Evolutionary conservation across 768 basidiomycete species (phyloP), one percentile per base, ranked within the genome.

Genomic region (Trametes punicea): DNA sequence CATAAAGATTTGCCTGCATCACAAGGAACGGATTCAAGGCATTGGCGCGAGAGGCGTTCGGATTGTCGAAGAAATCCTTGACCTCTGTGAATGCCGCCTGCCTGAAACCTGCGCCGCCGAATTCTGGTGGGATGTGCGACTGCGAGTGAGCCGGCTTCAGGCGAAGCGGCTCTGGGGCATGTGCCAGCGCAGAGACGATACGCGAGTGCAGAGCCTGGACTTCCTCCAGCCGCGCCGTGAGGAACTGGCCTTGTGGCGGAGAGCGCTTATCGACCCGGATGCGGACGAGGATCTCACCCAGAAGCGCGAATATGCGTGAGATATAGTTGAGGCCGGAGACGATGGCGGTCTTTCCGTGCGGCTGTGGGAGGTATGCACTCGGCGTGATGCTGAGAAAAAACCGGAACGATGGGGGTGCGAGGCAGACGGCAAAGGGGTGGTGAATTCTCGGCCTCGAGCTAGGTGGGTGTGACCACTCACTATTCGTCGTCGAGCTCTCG

Each of bases 1-100:
- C 93, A 64, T 88, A 95, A 38, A 96, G 75, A 66, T 96, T 96
- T 31, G 88, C 89, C 70, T 94, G 93, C 82, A 93, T 89, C 29
- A 96, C 92, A 29, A 94, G 77, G 77, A 88, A 95, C 18, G 90
- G 87, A 68, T 96, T 93, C 50, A 90, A 78, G 0, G 93, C 92
- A 65, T 90, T 89, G 53, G 84, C 90, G 20, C 88, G 81, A 8
- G 84, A 89, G 7, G 90, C 90, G 59, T 92, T 88, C 11, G 93
- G 93, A 64, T 95, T 90, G 61, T 93, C 87, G 68, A 95, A 96
- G 68, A 93, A 91, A 68, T 92, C 88, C 67, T 88, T 89, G 60
- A 96, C 87, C 71, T 93, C 90, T 2, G 85, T 86, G 60, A 92
- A 90, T 2, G 93, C 92, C 8, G 85, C 85, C 70, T 90, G 87